Evolutionary conservation across 257 asterid genomes (phyloP).

Genomic region (Plectranthus barbatus): DNA sequence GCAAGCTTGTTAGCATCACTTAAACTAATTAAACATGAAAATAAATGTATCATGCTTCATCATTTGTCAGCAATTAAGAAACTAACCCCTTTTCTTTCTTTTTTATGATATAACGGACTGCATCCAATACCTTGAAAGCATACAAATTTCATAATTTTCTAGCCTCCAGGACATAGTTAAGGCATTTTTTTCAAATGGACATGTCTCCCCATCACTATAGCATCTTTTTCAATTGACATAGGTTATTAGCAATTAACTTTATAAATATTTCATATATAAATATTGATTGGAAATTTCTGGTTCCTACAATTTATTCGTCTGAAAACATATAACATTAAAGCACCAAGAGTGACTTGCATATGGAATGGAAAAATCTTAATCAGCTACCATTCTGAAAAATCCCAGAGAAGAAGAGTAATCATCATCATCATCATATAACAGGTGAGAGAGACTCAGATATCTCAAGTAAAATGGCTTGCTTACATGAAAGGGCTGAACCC

Average conservation of each 20-base stretch:
- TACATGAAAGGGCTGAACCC: conserved; percentile 40
- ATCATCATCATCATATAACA: not conserved
- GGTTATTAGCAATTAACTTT: not conserved
- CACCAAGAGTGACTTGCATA: not conserved
- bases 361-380: not conserved
- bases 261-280: not conserved
- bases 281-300: not conserved
- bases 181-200: not conserved
- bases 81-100: not conserved
- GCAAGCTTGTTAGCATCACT: conserved; percentile 2
- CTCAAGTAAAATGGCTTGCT: conserved; percentile 21
- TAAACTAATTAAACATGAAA: not conserved
- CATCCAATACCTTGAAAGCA: not conserved
- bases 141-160: not conserved
- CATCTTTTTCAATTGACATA: not conserved
- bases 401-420: not conserved
- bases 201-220: not conserved
- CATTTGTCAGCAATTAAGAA: not conserved
- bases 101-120: not conserved
- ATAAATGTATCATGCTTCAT: not conserved
- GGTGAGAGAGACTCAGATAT: not conserved
- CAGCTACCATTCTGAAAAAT: not conserved
- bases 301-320: not conserved
- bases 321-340: not conserved
- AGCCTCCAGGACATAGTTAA: not conserved